These are phyloP conservation scores for Colletotrichum graminicola DNA, from an alignment of 2,329 filamentous ascomycete species.

Conservation along the genomic window DNA sequence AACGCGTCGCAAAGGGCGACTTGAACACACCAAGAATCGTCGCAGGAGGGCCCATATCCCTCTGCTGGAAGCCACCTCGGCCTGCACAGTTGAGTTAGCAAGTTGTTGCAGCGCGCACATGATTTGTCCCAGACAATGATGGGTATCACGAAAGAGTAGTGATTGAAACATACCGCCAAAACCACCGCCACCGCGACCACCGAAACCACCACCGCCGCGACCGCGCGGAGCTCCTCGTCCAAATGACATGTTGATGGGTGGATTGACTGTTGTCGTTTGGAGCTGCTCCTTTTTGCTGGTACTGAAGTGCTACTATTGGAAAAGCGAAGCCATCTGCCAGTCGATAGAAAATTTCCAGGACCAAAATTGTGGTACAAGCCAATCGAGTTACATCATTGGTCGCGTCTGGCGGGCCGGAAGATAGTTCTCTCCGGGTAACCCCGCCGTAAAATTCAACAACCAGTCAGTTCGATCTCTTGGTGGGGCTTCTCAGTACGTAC, in stretches of 20 bases:
- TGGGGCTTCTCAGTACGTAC: too few relatives aligned
- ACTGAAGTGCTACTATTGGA: slow-evolving; percentile 23
- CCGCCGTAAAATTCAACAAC: slow-evolving; percentile 25
- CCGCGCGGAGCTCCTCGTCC: slow-evolving; percentile 43
- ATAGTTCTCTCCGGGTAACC: slow-evolving; percentile 11
- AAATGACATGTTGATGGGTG: slow-evolving; percentile 42
- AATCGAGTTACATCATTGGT: slow-evolving; percentile 38
- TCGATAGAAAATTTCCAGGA: slow-evolving; percentile 42
- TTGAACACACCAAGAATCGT: slow-evolving; percentile 41
- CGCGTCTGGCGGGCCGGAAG: slow-evolving; percentile 25
- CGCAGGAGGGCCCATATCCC: slow-evolving; percentile 42
- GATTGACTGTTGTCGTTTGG: slow-evolving; percentile 27
- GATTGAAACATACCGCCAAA: slow-evolving; percentile 22
- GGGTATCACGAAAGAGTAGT: background rate
- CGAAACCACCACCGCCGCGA: slow-evolving; percentile 42
- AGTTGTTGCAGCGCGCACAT: background rate
- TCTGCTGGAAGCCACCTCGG: slow-evolving; percentile 42
- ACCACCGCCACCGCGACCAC: slow-evolving; percentile 41
- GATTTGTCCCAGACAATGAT: background rate
- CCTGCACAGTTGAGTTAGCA: slow-evolving; percentile 32
- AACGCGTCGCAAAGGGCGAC: background rate
- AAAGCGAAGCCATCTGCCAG: slow-evolving; percentile 21
- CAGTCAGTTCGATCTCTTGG: background rate
- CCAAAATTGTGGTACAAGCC: slow-evolving; percentile 37
- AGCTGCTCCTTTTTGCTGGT: slow-evolving; percentile 38